Percentiles rank a stretch among this genome's conserved stretches.
Conservation (phyloP, 148 eudicot species). For the Amaranthus cruentus region DNA sequence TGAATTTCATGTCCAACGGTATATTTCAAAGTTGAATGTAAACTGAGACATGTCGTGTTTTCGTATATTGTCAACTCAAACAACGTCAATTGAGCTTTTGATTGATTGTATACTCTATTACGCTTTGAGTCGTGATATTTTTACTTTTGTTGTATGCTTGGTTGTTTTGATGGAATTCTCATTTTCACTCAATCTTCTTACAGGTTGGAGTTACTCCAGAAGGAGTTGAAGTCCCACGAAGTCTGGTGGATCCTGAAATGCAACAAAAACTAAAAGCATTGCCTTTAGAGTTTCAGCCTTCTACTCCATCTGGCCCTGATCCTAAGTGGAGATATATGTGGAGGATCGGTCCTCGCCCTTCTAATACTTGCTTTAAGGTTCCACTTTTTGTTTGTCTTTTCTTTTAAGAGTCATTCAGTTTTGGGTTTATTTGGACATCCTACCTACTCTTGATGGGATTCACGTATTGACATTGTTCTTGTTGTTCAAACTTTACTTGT, state of each 20-base stretch:
- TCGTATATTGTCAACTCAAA: no score
- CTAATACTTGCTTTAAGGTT: conserved; percentile 69
- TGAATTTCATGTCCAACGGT: no score
- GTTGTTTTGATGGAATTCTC: background rate
- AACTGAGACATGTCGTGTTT: no score
- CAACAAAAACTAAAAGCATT: conserved; percentile 57
- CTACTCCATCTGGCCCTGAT: conserved; percentile 84
- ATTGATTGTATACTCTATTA: no score
- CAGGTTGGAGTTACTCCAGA: conserved; percentile 99
- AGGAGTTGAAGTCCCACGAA: conserved; percentile 97
- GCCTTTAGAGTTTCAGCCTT: conserved; percentile 60
- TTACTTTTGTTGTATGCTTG: no score
- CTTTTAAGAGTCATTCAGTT: background rate
- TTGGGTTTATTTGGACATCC: no score
- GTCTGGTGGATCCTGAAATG: conserved; percentile 84
- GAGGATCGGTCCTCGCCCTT: conserved; percentile 92
- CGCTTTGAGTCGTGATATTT: background rate
- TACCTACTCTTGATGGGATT: no score
- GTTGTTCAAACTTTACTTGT: background rate
- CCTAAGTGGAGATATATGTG: conserved; percentile 99
- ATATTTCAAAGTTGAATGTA: no score
- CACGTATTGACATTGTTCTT: background rate
- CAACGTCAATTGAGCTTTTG: no score
- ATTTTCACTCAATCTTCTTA: background rate
- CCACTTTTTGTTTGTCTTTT: background rate